These are phyloP conservation scores for Thalassiosira hispida DNA, from an alignment of 352 stramenopile genomes.

Conservation along the genomic window DNA sequence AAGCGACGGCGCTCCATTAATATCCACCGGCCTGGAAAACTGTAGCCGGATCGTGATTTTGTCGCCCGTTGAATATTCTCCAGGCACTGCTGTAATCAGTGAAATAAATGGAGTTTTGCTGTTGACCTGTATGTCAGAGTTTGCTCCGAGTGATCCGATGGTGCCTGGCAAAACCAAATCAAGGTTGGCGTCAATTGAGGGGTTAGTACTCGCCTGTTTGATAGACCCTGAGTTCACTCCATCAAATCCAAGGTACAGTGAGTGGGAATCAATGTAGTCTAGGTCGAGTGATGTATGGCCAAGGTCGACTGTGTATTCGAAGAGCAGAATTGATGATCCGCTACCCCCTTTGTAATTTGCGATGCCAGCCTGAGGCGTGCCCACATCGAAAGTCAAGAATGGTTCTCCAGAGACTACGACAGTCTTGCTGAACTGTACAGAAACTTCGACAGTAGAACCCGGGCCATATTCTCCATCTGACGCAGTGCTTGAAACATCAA, in stretches of 20 bases:
- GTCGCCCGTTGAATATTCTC: slow-evolving; percentile 47
- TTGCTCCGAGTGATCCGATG: slow-evolving; percentile 42
- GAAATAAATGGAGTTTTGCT: slow-evolving; percentile 56
- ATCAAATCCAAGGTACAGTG: slow-evolving; percentile 50
- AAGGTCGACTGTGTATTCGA: slow-evolving; percentile 60
- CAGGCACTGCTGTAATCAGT: slow-evolving; percentile 32
- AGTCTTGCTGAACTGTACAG: slow-evolving; percentile 53
- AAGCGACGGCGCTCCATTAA: slow-evolving; percentile 55
- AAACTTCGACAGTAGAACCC: slow-evolving; percentile 64
- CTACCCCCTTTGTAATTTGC: slow-evolving; percentile 56
- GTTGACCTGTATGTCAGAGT: slow-evolving; percentile 55
- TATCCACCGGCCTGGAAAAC: slow-evolving; percentile 56
- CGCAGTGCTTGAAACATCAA: slow-evolving; percentile 36
- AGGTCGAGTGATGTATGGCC: slow-evolving; percentile 52
- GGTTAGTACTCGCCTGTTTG: slow-evolving; percentile 56
- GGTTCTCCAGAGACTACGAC: slow-evolving; percentile 64
- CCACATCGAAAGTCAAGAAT: slow-evolving; percentile 59
- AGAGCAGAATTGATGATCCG: slow-evolving; percentile 47
- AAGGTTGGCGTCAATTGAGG: slow-evolving; percentile 57
- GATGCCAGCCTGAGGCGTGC: slow-evolving; percentile 28
- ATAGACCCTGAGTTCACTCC: slow-evolving; percentile 53
- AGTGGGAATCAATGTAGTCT: slow-evolving; percentile 65
- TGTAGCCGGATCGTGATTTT: slow-evolving; percentile 50
- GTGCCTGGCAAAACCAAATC: slow-evolving; percentile 39
- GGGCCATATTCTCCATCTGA: slow-evolving; percentile 46